Evolutionary conservation across 805 yeast species (phyloP).

Genomic region (Metschnikowia baotianmanensis): DNA sequence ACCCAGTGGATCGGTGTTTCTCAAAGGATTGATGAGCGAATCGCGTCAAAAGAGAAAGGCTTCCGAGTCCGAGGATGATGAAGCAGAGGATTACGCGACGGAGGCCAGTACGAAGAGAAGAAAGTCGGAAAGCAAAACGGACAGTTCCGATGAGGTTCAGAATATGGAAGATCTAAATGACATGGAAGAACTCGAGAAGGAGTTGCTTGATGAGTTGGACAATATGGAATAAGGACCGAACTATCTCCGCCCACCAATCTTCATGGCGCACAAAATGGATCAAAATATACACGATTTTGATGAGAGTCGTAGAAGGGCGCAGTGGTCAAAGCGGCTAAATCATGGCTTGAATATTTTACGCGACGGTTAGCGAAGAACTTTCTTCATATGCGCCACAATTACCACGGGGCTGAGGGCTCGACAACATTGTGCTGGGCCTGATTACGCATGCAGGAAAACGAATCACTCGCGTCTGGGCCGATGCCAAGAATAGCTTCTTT

Average conservation of each 20-base stretch:
- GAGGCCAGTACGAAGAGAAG: conserved; percentile 5
- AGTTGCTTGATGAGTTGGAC: conserved; percentile 51
- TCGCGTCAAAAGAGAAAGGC: conserved; percentile 19
- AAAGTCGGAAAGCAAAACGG: conserved; percentile 11
- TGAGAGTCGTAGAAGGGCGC: too few species aligned
- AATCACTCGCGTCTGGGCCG: too few species aligned
- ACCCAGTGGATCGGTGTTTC: conserved; percentile 22
- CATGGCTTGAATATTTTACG: too few species aligned
- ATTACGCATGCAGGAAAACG: not conserved
- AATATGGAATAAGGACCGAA: conserved; percentile 21
- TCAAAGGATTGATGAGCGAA: conserved; percentile 24
- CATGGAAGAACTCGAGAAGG: conserved; percentile 49
- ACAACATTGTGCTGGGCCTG: conserved; percentile 1
- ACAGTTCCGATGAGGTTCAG: conserved; percentile 7
- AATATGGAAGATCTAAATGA: conserved; percentile 23
- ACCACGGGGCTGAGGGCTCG: not conserved
- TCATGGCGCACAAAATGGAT: not conserved
- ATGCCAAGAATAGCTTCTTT: conserved; percentile 2
- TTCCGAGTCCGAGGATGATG: conserved; percentile 20
- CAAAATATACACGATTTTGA: too few species aligned
- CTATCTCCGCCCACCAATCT: not conserved
- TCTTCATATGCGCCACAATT: too few species aligned
- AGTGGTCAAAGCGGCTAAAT: too few species aligned
- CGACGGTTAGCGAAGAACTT: too few species aligned
- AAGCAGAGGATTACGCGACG: conserved; percentile 13